Evolutionary conservation across 1,284 basidiomycete species (phyloP).

Genomic region (Hortiboletus rubellus): DNA sequence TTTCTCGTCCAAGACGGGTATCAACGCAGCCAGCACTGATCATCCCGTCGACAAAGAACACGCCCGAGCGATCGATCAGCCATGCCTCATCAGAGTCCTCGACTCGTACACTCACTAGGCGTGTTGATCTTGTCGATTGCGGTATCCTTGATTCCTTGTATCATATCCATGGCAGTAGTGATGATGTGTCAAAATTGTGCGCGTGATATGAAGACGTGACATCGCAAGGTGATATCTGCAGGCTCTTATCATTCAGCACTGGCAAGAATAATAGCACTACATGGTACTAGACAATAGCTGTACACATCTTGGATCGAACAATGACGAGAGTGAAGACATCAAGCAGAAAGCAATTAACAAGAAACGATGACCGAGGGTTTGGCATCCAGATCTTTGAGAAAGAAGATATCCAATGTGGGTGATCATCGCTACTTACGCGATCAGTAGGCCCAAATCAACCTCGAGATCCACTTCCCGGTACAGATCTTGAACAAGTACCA

Average conservation of each 20-base stretch:
- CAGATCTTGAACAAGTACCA: conserved; percentile 6
- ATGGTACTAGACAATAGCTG: neutral
- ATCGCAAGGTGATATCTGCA: neutral
- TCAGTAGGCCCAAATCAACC: conserved; percentile 1
- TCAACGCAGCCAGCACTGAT: conserved; percentile 48
- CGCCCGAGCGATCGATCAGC: conserved; percentile 8
- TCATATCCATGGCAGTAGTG: conserved; percentile 29
- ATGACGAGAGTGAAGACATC: neutral
- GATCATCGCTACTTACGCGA: neutral
- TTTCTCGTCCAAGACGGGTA: conserved; percentile 43
- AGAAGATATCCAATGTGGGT: neutral
- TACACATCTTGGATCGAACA: neutral
- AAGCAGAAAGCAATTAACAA: neutral
- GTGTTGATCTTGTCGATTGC: conserved; percentile 39
- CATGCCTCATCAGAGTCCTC: neutral
- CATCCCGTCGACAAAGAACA: neutral
- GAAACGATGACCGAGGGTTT: neutral
- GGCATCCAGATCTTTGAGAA: neutral
- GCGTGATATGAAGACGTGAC: neutral
- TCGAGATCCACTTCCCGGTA: neutral
- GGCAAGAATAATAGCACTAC: neutral
- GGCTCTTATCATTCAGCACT: neutral
- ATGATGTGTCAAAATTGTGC: neutral
- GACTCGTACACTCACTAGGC: conserved; percentile 37
- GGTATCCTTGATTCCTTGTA: conserved; percentile 36